Base-by-base conservation (phyloP, 2,329 filamentous ascomycete species). In the Leptographium radiaticola region DNA sequence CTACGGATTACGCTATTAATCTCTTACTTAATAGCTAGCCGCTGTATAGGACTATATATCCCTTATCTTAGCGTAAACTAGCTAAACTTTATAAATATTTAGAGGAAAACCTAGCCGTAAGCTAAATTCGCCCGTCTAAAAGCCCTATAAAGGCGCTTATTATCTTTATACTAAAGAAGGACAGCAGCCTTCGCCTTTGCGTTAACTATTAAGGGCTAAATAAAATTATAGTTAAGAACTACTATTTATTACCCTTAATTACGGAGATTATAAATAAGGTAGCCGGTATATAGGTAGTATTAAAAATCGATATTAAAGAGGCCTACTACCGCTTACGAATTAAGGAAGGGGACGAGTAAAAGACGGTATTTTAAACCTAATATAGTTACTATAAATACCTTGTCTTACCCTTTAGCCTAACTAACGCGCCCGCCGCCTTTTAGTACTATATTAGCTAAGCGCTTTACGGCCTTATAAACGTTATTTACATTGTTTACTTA, bases 351-450 rank as follows among this genome's bases (percentile, higher is more conserved):
- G 25, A 48, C 39, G 39, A 53, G 12, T 47, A 53, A 44, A 45
- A 53, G 18, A 49, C 15, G 43, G 56, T 53, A 4, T 68, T 68
- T 56, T 46, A 55, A 10, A 65, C n/a, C n/a, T n/a, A n/a, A n/a
- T n/a, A n/a, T n/a, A n/a, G n/a, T n/a, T n/a, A n/a, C n/a, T n/a
- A n/a, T 34, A 40, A 50, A 30, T 50, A 50, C 13, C 2, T 34
- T 16, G 16, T 48, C 15, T 25, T 48, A 48, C 34, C 36, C 18
- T 40, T 50, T 50, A 50, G 16, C 4, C 13, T 49, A 36, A 38
- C 33, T 18, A 49, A 49, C 13, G 13, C 15, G 2, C 15, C 12
- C 12, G 33, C 46, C 3, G 36, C 34, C 4, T 40, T 40, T 50
- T 50, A 50, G 30, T 25, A 40, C 8, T 50, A 50, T 40, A 50